phyloP scores from a whole-genome alignment of 176 grass and related monocot genomes.

The Raddia guianensis region DNA sequence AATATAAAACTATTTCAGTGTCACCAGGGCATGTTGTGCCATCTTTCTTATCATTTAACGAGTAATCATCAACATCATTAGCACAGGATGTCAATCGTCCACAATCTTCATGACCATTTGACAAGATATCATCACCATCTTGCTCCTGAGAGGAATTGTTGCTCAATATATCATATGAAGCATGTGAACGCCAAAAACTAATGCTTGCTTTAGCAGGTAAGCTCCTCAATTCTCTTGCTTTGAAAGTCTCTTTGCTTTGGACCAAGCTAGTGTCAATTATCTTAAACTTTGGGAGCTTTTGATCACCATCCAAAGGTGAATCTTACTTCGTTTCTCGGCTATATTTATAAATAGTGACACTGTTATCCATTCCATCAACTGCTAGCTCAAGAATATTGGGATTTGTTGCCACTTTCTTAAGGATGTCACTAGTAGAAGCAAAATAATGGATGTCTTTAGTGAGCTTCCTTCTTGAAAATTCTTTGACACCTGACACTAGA shows the following conservation, averaged over 20 bases:
- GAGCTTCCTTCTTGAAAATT: conserved; percentile 65
- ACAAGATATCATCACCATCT: conserved; percentile 43
- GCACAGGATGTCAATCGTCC: conserved; percentile 30
- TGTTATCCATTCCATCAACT: conserved; percentile 25
- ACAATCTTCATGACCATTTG: conserved; percentile 23
- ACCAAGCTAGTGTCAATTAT: conserved; percentile 71
- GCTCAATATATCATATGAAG: conserved; percentile 29
- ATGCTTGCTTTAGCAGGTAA: conserved; percentile 44
- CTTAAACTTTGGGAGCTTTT: conserved; percentile 56
- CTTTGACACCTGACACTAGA: conserved; percentile 47
- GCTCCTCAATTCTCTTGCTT: conserved; percentile 55
- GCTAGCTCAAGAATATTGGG: conserved; percentile 64
- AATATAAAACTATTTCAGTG: neutral
- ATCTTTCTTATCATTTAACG: no score
- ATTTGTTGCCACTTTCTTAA: conserved; percentile 58
- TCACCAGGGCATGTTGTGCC: no score
- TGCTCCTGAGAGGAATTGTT: conserved; percentile 42
- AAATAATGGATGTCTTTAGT: conserved; percentile 65
- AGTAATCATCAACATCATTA: neutral
- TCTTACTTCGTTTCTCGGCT: conserved; percentile 13
- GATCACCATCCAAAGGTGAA: conserved; percentile 33
- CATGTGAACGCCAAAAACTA: conserved; percentile 32
- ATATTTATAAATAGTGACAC: conserved; percentile 29
- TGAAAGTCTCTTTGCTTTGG: conserved; percentile 42
- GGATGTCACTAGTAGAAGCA: conserved; percentile 59